Evolutionary conservation across 2,329 filamentous ascomycete species (phyloP), one percentile per base, ranked within the genome.

Genomic region (Pseudogymnoascus sp.): DNA sequence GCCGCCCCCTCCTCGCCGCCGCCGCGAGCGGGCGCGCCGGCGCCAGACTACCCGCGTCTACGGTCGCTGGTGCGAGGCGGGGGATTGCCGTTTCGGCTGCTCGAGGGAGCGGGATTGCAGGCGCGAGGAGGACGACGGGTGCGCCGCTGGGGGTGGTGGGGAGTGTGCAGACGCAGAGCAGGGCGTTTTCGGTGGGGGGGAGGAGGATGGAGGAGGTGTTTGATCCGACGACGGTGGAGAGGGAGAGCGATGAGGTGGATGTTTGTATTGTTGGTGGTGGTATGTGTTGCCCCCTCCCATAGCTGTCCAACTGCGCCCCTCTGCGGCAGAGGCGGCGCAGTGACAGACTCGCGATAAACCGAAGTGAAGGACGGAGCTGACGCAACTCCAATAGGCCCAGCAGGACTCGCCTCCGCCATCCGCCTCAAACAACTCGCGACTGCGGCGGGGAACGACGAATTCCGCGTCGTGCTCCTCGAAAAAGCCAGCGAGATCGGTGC

Each of bases 401-500:
- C 94, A 61, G 94, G 94, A 64, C 83, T 99, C 68, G 89, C 90
- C 69, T 92, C 94, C 55, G 94, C 93, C 60, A 99, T 99, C 72
- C 88, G 90, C 67, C 79, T 99, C 62, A 97, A 97, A 81, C 93
- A 99, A 76, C 81, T 97, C 60, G 94, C 94, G 68, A 97, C 92
- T 72, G 91, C 92, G 72, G 91, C 90, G 35, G 93, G 94, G 66
- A 96, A 97, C 75, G 92, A 97, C 66, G 92, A 97, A 66, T 97
- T 99, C 74, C 84, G 94, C 35, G 93, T 99, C 10, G 79, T 99
- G 63, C 79, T 99, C 38, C 80, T 99, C 64, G 94, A 99, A 74
- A 99, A 99, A 78, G 92, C 94, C 2, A 91, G 92, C 66, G 94
- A 99, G 74, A 78, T 99, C 64, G 94, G 94, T 61, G 92, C 92